phyloP scores from a whole-genome alignment of 768 basidiomycete species.

The Ramaria rubella region DNA sequence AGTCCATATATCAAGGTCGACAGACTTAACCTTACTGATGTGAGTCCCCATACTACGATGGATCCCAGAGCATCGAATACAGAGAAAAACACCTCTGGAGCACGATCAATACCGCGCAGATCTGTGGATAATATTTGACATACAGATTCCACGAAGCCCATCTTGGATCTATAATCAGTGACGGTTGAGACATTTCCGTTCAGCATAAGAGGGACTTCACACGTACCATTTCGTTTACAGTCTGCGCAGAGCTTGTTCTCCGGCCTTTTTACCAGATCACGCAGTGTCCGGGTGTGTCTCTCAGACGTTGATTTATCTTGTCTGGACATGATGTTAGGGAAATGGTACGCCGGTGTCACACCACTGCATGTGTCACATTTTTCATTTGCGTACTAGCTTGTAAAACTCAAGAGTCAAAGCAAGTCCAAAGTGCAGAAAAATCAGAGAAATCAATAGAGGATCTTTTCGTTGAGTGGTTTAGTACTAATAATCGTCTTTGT shows the following conservation, averaged over 20 bases:
- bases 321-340: slow-evolving; percentile 37
- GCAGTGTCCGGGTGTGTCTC: slow-evolving; percentile 64
- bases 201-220: neutral
- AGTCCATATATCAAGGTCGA: slow-evolving; percentile 97
- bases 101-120: neutral
- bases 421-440: too few relatives aligned
- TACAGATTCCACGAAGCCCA: slow-evolving; percentile 99
- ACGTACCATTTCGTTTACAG: slow-evolving; percentile 90
- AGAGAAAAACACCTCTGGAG: slow-evolving; percentile 82
- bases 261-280: slow-evolving; percentile 80
- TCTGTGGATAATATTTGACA: slow-evolving; percentile 18
- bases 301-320: slow-evolving; percentile 88
- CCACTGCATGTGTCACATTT: too few relatives aligned
- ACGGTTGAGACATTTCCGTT: slow-evolving; percentile 11
- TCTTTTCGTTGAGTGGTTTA: too few relatives aligned
- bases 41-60: slow-evolving; percentile 98
- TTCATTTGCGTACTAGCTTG: too few relatives aligned
- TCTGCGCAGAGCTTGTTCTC: slow-evolving; percentile 96
- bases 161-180: slow-evolving; percentile 65
- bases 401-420: too few relatives aligned
- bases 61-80: slow-evolving; percentile 95
- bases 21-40: slow-evolving; percentile 94
- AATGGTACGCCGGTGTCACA: too few relatives aligned
- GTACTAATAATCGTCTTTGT: too few relatives aligned
- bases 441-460: too few relatives aligned